Conservation (phyloP, 73 alveolate species). For the Chromera velia region DNA sequence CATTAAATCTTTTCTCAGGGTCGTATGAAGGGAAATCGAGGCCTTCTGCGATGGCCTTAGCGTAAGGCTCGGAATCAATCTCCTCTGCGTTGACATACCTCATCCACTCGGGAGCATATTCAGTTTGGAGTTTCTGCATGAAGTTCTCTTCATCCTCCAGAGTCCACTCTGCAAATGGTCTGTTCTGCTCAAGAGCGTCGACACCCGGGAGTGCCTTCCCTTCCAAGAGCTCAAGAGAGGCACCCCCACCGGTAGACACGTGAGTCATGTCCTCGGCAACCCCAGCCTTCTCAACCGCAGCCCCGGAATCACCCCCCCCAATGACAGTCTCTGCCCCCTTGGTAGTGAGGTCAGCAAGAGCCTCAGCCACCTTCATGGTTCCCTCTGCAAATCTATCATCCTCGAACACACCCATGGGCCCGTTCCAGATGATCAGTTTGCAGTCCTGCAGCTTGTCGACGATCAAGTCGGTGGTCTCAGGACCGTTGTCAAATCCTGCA, state of each 20-base stretch:
- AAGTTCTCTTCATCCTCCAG: no score
- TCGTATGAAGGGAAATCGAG: no score
- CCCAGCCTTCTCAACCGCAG: slow-evolving; percentile 49
- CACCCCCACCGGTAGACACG: slow-evolving; percentile 88
- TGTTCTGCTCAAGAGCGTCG: slow-evolving; percentile 25
- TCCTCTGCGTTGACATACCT: no score
- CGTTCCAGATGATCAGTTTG: slow-evolving; percentile 76
- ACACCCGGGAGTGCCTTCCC: slow-evolving; percentile 79
- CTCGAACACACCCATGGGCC: slow-evolving; percentile 74
- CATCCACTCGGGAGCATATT: no score
- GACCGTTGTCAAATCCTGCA: slow-evolving; percentile 88
- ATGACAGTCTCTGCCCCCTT: slow-evolving; percentile 66
- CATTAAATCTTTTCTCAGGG: no score
- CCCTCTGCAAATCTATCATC: slow-evolving; percentile 50
- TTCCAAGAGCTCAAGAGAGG: slow-evolving; percentile 72
- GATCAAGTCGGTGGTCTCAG: slow-evolving; percentile 36
- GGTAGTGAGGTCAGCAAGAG: slow-evolving; percentile 26
- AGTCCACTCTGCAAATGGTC: no score
- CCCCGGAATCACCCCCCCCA: slow-evolving; percentile 85
- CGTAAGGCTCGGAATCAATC: no score
- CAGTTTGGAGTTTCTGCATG: no score
- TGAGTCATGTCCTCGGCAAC: slow-evolving; percentile 50
- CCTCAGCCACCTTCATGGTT: slow-evolving; percentile 42
- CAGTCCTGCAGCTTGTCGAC: slow-evolving; percentile 1
- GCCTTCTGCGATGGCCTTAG: no score